Percentiles rank a stretch among this genome's conserved stretches.
Evolutionary conservation across 2,329 filamentous ascomycete species (phyloP).

Genomic region (Endoconidiophora polonica): DNA sequence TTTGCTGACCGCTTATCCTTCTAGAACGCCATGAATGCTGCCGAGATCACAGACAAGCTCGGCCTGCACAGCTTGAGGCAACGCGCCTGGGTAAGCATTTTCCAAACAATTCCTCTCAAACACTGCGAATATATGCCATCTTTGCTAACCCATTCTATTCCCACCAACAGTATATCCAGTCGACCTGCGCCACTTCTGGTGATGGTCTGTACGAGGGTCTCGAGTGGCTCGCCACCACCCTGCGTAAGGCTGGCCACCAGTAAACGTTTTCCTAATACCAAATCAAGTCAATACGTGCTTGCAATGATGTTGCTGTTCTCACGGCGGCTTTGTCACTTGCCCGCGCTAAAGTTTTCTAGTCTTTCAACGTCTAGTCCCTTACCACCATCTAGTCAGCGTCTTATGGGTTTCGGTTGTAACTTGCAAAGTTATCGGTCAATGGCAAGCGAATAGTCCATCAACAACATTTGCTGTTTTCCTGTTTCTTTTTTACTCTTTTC

Average conservation of each 20-base stretch:
- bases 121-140: neutral
- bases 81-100: slow-evolving; percentile 80
- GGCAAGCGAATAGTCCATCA: slow-evolving; percentile 39
- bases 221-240: slow-evolving; percentile 73
- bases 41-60: slow-evolving; percentile 99
- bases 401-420: slow-evolving; percentile 39
- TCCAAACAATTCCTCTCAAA: neutral
- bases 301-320: slow-evolving; percentile 11
- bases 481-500: slow-evolving; percentile 15
- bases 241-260: slow-evolving; percentile 57
- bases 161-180: slow-evolving; percentile 77
- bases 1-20: slow-evolving; percentile 10
- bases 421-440: slow-evolving; percentile 37
- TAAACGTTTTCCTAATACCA: slow-evolving; percentile 24
- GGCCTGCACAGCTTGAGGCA: slow-evolving; percentile 97
- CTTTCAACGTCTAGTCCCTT: slow-evolving; percentile 12
- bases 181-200: slow-evolving; percentile 95
- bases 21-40: slow-evolving; percentile 98
- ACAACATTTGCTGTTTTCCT: slow-evolving; percentile 17
- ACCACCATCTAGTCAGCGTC: slow-evolving; percentile 14
- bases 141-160: slow-evolving; percentile 15
- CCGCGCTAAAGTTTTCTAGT: slow-evolving; percentile 12
- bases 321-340: slow-evolving; percentile 7
- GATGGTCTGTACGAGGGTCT: slow-evolving; percentile 99
- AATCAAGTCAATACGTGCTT: slow-evolving; percentile 13